Evolutionary conservation across 2,329 filamentous ascomycete species (phyloP), one percentile per base, ranked within the genome.

Genomic region (Paramyrothecium sp.): DNA sequence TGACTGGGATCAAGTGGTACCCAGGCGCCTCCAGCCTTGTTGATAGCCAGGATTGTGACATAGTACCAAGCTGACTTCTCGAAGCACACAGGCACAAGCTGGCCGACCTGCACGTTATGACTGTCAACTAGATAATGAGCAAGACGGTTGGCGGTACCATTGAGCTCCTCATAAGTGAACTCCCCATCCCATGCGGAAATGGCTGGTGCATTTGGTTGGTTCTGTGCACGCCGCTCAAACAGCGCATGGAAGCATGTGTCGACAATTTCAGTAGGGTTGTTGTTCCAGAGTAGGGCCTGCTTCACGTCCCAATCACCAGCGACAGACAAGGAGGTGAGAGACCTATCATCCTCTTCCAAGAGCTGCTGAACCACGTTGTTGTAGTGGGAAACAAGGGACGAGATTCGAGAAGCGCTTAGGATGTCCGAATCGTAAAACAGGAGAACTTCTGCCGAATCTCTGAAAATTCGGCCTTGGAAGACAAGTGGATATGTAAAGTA

Each of bases 161-260:
- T 53, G 2, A 60, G n/a, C 21, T 60, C 53, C 7, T 34, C 50
- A 22, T 60, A 60, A 0, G 58, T 60, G 16, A 60, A 50, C 1
- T 58, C 30, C 2, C 51, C 56, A 47, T 63, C 61, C 61, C 61
- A 64, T 17, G 60, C 56, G 7, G 19, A n/a, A 17, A 62, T 55
- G 1, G 60, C 60, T 1, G 30, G 13, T 4, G 22, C 51, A 11
- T 53, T 26, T 1, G 56, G 58, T 10, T 19, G 51, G 34, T 61
- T 63, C 12, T 54, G 58, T 17, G 72, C 71, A 51, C 71, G 71
- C 20, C 71, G 67, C 3, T 68, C 67, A 53, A 78, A 68, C 10
- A 19, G 10, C 5, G 33, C n/a, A 22, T 53, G 51, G n/a, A 53
- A 38, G 7, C 23, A 34, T 3, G 7, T 13, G 10, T 53, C n/a